Conservation (phyloP, 345 rosid genomes). For the Rhizophora apiculata region DNA sequence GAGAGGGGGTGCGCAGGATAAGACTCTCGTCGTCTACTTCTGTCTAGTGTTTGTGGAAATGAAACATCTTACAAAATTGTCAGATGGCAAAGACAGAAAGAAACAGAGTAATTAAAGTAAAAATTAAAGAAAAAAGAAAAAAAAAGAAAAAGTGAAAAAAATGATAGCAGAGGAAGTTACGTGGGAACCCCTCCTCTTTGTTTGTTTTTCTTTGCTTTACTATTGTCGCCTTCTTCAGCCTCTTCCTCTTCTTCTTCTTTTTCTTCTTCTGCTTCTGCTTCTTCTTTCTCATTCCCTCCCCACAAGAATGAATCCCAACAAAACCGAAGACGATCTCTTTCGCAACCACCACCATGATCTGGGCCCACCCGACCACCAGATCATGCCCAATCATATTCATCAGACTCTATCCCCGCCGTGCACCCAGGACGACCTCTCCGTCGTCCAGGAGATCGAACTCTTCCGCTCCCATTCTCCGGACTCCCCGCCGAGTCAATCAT, state of each 20-base stretch:
- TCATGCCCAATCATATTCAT: constrained; percentile 25
- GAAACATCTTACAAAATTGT: constrained; percentile 1
- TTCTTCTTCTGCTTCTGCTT: too few relatives aligned
- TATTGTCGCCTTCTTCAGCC: too few relatives aligned
- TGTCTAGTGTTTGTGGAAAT: too few relatives aligned
- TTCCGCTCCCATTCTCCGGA: constrained; percentile 76
- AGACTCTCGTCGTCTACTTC: too few relatives aligned
- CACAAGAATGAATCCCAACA: constrained; percentile 50
- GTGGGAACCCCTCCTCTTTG: too few relatives aligned
- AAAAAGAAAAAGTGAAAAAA: too few relatives aligned
- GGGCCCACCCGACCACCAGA: constrained; percentile 29
- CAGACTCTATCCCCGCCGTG: constrained; percentile 49
- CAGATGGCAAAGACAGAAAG: not conserved
- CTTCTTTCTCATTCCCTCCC: too few relatives aligned
- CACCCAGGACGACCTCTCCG: constrained; percentile 45
- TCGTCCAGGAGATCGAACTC: constrained; percentile 65
- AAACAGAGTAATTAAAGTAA: too few relatives aligned
- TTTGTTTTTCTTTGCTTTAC: too few relatives aligned
- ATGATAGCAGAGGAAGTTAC: too few relatives aligned
- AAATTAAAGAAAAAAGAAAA: not conserved
- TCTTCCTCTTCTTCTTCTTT: too few relatives aligned
- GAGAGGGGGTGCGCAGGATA: too few relatives aligned
- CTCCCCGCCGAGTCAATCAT: constrained; percentile 39
- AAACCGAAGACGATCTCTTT: constrained; percentile 54
- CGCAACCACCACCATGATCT: constrained; percentile 41